Evolutionary conservation across 495 filamentous ascomycete species (phyloP), one percentile per base, ranked within the genome.

Genomic region (Pseudevernia furfuracea): DNA sequence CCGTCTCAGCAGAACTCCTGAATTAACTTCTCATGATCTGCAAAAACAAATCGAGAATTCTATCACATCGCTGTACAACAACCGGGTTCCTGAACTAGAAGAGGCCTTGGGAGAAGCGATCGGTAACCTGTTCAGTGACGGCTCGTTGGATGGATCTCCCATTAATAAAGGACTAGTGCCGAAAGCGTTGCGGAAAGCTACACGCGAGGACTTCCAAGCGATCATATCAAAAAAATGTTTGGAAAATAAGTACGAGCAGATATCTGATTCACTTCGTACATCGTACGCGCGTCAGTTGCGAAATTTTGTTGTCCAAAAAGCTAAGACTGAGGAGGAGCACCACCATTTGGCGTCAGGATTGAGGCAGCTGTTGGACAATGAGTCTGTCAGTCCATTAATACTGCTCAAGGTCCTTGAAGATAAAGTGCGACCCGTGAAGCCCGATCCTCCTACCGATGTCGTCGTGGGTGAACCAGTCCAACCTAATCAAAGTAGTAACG

Each of bases 381-480:
- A 62, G 23, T 37, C 52, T n/a, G 36, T 56, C 23, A 56, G 32
- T 38, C 48, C 60, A 1, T 43, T 30, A 37, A 37, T 43, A 32
- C 15, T 62, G 60, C 44, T 62, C 23, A 28, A 62, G 9, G 25
- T 39, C 11, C 21, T 41, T 81, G 76, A 34, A 78, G 81, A 21
- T 82, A 72, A 43, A 83, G 70, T 11, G 78, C 78, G 23, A 76
- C 80, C 63, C 81, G 82, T 78, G 77, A 82, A 19, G 81, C 43
- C 21, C 23, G 5, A 46, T 4, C 14, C 43, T 46, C 43, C 5
- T 9, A 46, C 7, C 21, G 21, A 46, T 8, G 43, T 8, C 44
- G 44, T 48, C 19, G 17, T 5, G 17, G 17, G 0, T 44, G 17
- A 12, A 44, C 7, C 14, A 44, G 21, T 7, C 2, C 8, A 41